Evolutionary conservation across 1,284 basidiomycete species (phyloP), one percentile per base, ranked within the genome.

Genomic region (Trametes pubescens): DNA sequence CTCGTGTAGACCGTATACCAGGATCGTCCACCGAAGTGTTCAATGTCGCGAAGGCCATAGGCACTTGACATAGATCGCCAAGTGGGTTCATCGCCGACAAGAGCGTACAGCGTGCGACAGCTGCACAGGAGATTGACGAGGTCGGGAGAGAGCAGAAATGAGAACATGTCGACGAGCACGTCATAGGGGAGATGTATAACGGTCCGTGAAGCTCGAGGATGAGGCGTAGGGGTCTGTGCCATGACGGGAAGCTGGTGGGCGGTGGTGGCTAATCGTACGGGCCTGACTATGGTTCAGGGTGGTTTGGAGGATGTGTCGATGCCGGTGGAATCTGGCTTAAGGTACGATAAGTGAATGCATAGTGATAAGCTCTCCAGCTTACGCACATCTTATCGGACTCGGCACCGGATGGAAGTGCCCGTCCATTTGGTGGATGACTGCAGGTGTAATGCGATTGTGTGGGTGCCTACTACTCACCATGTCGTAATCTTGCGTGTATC

Each of bases 111-210:
- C 6, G 60, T n/a, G 7, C 67, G 71, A 53, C 65, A 74, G 14
- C 66, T 70, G 61, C 68, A 66, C 6, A 75, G 61, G 6, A 75
- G 56, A 29, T 59, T 60, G n/a, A 72, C 65, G 29, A 72, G 62
- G 48, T 74, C 74, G 24, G 24, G 32, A 4, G 64, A 65, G 4
- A 61, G 34, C 9, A 75, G 51, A n/a, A 60, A 54, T 22, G 57
- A 37, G 46, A 69, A 60, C 14, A 73, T 53, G 9, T 70, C 54
- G 32, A 71, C 52, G 16, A 74, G 35, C 34, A 75, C 24, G 49
- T 75, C 74, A 57, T 70, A 72, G 1, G 74, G 73, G 11, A 74
- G 64, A 38, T 61, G 46, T 14, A 35, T 21, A 37, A 68, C 56
- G 38, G 11, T 40, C n/a, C 34, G 46, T 21, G 24, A 16, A 43